Evolutionary conservation across 2,329 filamentous ascomycete species (phyloP).

Genomic region (Xylaria sp.): DNA sequence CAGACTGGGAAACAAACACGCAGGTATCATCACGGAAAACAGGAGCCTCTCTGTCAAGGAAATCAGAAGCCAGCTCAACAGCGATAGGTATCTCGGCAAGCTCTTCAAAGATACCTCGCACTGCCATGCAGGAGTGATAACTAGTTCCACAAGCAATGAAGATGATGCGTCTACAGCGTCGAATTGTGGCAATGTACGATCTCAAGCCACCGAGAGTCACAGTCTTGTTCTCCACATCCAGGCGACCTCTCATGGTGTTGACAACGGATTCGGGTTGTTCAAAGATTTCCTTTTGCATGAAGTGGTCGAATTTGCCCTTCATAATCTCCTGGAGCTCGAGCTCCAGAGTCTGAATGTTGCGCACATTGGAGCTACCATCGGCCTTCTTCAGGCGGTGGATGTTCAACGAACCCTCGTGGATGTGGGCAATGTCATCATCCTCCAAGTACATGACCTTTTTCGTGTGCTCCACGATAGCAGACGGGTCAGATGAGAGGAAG

Average conservation of each 20-base stretch:
- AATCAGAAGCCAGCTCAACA: constrained; percentile 97
- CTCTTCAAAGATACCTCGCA: constrained; percentile 97
- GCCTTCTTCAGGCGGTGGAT: constrained; percentile 98
- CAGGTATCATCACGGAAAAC: constrained; percentile 99
- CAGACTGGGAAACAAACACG: constrained; percentile 98
- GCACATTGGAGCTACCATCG: constrained; percentile 95
- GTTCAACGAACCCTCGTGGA: constrained; percentile 98
- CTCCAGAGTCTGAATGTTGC: constrained; percentile 97
- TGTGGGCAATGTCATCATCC: constrained; percentile 99
- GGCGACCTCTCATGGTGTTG: constrained; percentile 99
- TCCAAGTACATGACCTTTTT: constrained; percentile 99
- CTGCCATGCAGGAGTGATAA: constrained; percentile 99
- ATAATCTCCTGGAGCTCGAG: constrained; percentile 99
- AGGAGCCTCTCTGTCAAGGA: constrained; percentile 94
- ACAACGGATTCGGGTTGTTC: constrained; percentile 99
- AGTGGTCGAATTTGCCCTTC: constrained; percentile 99
- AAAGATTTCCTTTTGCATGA: constrained; percentile 99
- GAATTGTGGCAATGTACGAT: constrained; percentile 96
- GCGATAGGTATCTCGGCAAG: constrained; percentile 97
- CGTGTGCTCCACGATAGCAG: constrained; percentile 98
- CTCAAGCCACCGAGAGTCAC: constrained; percentile 95
- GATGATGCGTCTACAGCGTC: constrained; percentile 95
- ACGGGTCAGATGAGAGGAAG: constrained; percentile 98
- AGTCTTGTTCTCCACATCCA: constrained; percentile 92
- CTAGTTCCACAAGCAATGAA: constrained; percentile 99